A percentile compares a stretch with the other conserved stretches of the same genome.
Evolutionary conservation across 352 stramenopile genomes (phyloP).

Genomic region (Phytopythium mirpurense): DNA sequence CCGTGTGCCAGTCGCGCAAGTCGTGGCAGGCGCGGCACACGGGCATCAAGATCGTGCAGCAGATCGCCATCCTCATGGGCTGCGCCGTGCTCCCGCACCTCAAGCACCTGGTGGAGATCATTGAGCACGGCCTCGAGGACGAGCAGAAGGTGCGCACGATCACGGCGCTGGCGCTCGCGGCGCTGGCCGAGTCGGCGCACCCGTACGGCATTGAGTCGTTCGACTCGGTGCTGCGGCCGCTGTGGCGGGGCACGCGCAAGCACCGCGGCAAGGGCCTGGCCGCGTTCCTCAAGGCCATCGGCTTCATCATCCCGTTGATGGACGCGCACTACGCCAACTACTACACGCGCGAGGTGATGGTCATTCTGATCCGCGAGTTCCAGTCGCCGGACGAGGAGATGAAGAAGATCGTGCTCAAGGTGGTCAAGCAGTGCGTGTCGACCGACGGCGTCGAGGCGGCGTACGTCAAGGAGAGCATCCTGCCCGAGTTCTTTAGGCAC

Average conservation of each 20-base stretch:
- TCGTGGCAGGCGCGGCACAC: slow-evolving; percentile 99
- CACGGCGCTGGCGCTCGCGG: slow-evolving; percentile 95
- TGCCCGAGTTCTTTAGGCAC: slow-evolving; percentile 98
- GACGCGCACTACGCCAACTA: slow-evolving; percentile 99
- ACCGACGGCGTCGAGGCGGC: slow-evolving; percentile 97
- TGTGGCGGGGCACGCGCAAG: slow-evolving; percentile 97
- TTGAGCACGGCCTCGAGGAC: slow-evolving; percentile 96
- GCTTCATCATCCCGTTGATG: slow-evolving; percentile 99
- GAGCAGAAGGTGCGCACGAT: slow-evolving; percentile 99
- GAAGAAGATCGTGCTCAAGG: slow-evolving; percentile 97
- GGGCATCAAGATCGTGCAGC: slow-evolving; percentile 99
- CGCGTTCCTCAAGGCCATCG: slow-evolving; percentile 98
- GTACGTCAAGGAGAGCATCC: slow-evolving; percentile 97
- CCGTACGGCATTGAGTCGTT: slow-evolving; percentile 99
- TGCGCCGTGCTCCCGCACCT: slow-evolving; percentile 98
- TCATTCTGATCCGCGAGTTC: slow-evolving; percentile 98
- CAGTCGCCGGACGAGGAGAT: slow-evolving; percentile 99
- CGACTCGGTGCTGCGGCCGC: slow-evolving; percentile 95
- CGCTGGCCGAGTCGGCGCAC: slow-evolving; percentile 96
- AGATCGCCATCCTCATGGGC: slow-evolving; percentile 98
- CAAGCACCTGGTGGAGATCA: slow-evolving; percentile 97
- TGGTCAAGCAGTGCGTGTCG: slow-evolving; percentile 97
- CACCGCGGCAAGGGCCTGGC: slow-evolving; percentile 97
- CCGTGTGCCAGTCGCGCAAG: slow-evolving; percentile 97
- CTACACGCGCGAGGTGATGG: slow-evolving; percentile 98